Evolutionary conservation across 2,329 filamentous ascomycete genomes (phyloP).

Genomic region (Cadophora gregata): DNA sequence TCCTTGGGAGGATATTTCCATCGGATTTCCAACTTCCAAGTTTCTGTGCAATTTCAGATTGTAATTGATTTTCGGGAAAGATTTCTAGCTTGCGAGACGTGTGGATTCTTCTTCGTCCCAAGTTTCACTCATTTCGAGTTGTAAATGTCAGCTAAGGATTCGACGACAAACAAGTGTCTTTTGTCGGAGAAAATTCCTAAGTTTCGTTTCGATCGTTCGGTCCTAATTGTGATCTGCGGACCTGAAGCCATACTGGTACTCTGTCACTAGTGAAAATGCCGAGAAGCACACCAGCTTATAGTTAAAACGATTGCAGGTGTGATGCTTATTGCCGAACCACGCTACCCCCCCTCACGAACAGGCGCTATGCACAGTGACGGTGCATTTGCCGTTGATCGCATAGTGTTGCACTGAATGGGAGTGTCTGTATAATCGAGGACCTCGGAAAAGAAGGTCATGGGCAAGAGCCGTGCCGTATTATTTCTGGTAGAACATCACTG

Average conservation of each 20-base stretch:
- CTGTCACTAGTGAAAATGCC: background rate
- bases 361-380: slow-evolving; percentile 31
- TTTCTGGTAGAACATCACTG: background rate
- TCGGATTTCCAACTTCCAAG: background rate
- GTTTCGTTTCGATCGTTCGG: background rate
- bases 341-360: background rate
- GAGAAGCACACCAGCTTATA: background rate
- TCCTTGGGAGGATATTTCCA: background rate
- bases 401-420: background rate
- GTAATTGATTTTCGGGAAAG: background rate
- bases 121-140: background rate
- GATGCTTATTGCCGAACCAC: slow-evolving; percentile 25
- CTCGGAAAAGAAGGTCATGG: slow-evolving; percentile 7
- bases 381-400: background rate
- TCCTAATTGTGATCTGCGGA: background rate
- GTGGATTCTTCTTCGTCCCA: too few relatives aligned
- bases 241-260: background rate
- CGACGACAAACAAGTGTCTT: background rate
- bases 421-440: background rate
- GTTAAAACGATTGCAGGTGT: background rate
- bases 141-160: background rate
- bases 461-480: background rate
- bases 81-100: background rate
- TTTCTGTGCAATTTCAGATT: background rate
- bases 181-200: background rate